Conservation (phyloP, 306 rosid species). For the Cicer pinnatifidum region DNA sequence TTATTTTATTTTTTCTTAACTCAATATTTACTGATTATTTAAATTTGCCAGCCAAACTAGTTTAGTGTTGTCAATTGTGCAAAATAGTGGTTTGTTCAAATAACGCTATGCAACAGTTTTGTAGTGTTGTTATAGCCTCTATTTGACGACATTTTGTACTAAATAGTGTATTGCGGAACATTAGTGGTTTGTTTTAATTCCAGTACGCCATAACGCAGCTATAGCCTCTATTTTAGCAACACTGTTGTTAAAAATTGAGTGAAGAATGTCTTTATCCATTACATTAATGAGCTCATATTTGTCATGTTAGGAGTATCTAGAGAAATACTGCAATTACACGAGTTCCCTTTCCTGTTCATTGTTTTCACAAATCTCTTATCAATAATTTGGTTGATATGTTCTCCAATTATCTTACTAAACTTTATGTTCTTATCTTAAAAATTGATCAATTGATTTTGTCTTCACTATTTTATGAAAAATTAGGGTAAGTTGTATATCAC, state of each 20-base stretch:
- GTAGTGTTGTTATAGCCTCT: no score
- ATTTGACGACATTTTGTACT: no score
- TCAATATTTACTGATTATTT: not conserved
- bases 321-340: slow-evolving; percentile 13
- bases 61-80: no score
- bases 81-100: no score
- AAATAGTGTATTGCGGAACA: no score
- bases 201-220: no score
- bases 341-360: not conserved
- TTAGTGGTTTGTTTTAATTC: no score
- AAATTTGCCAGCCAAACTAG: not conserved
- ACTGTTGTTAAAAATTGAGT: not conserved
- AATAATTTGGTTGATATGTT: slow-evolving; percentile 30
- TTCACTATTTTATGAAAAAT: not conserved
- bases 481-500: slow-evolving; percentile 18
- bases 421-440: slow-evolving; percentile 21
- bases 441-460: slow-evolving; percentile 23
- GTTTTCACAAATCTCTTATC: not conserved
- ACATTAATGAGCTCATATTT: not conserved
- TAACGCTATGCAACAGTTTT: no score
- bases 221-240: no score
- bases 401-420: slow-evolving; percentile 27
- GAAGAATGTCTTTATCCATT: not conserved
- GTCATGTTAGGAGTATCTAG: not conserved
- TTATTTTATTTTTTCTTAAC: not conserved